phyloP scores from a whole-genome alignment of 345 rosid species.

The Arabis hirsuta region DNA sequence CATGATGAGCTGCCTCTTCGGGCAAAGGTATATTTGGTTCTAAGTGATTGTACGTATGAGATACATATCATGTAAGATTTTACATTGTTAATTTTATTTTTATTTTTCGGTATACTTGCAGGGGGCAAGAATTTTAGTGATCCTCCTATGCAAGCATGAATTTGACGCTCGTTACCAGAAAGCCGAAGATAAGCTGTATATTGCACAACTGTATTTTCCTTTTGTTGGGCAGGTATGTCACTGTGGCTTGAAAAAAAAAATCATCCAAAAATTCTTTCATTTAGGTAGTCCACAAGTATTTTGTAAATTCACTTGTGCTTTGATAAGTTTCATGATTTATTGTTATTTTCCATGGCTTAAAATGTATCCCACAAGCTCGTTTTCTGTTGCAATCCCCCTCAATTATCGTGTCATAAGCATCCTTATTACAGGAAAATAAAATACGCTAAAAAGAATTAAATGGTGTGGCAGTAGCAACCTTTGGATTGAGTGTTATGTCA shows the following conservation, averaged over 20 bases:
- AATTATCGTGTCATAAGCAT: slow-evolving; percentile 8
- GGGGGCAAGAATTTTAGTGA: slow-evolving; percentile 96
- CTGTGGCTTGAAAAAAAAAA: background rate
- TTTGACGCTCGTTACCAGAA: slow-evolving; percentile 98
- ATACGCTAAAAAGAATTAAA: background rate
- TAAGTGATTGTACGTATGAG: slow-evolving; percentile 24
- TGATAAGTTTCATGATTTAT: slow-evolving; percentile 1
- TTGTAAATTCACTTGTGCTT: slow-evolving; percentile 3
- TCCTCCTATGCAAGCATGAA: slow-evolving; percentile 94
- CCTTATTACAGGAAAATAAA: slow-evolving; percentile 20
- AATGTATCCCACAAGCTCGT: slow-evolving; percentile 13
- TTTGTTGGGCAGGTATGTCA: slow-evolving; percentile 85
- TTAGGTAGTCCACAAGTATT: slow-evolving; percentile 23
- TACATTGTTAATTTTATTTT: slow-evolving; percentile 27
- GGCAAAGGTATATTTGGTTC: slow-evolving; percentile 61
- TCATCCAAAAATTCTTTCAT: slow-evolving; percentile 13
- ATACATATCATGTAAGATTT: slow-evolving; percentile 26
- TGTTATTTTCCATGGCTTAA: slow-evolving; percentile 17
- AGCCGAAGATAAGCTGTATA: slow-evolving; percentile 97
- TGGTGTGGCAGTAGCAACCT: slow-evolving; percentile 21
- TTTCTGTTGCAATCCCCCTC: slow-evolving; percentile 23
- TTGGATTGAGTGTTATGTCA: slow-evolving; percentile 11
- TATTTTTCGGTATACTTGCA: slow-evolving; percentile 45
- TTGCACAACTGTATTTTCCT: slow-evolving; percentile 92
- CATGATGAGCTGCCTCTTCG: slow-evolving; percentile 96